Evolutionary conservation across 148 eudicot genomes (phyloP).

Genomic region (Persicaria maculosa): DNA sequence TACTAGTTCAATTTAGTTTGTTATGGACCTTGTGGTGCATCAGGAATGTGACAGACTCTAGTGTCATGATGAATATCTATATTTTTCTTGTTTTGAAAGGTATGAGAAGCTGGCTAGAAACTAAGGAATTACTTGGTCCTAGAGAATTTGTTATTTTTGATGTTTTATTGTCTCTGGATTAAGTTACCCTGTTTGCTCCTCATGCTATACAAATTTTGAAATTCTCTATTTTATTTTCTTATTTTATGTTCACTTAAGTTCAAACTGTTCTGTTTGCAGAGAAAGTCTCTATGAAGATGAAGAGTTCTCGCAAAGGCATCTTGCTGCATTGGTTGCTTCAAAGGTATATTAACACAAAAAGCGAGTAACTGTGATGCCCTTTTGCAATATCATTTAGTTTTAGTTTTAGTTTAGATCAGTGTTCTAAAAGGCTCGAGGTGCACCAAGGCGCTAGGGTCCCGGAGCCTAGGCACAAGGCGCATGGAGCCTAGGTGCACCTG

Average conservation of each 20-base stretch:
- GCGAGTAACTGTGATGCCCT: not conserved
- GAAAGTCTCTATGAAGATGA: conserved; percentile 98
- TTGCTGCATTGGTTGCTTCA: conserved; percentile 85
- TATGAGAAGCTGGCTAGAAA: not conserved
- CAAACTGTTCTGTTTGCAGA: conserved; percentile 31
- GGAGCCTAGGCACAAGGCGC: too few relatives aligned
- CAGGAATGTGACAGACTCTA: too few relatives aligned
- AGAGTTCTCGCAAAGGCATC: conserved; percentile 66
- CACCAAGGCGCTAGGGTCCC: too few relatives aligned
- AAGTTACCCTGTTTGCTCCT: not conserved
- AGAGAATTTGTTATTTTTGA: not conserved
- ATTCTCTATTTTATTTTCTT: not conserved
- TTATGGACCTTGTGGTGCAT: too few relatives aligned
- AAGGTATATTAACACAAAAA: conserved; percentile 42
- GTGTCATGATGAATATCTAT: too few relatives aligned
- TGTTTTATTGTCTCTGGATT: not conserved
- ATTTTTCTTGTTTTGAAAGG: too few relatives aligned
- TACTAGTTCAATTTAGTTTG: too few relatives aligned
- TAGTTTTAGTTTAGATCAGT: too few relatives aligned
- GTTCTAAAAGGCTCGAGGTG: too few relatives aligned
- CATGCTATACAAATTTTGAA: not conserved
- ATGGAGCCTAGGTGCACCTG: too few relatives aligned
- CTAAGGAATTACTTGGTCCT: not conserved
- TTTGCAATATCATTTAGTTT: too few relatives aligned
- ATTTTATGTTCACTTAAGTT: not conserved